These are phyloP conservation scores for Periconia sp. DNA, from an alignment of 2,329 filamentous ascomycete genomes.

Conservation along the genomic window DNA sequence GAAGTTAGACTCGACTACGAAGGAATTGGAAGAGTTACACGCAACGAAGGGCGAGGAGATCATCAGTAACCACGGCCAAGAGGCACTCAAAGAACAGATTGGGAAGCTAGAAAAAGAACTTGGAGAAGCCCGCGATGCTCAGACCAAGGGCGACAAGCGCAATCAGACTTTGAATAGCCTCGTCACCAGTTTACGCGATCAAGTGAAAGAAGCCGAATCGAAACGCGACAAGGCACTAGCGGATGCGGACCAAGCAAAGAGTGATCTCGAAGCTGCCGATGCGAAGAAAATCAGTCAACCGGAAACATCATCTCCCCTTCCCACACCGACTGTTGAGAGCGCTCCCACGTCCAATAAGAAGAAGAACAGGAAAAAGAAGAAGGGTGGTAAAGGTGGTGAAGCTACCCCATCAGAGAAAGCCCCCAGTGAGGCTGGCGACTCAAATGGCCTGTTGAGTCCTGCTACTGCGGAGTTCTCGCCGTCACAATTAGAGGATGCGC, in stretches of 20 bases:
- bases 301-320: conserved; percentile 20
- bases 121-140: conserved; percentile 27
- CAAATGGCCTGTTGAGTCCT: conserved; percentile 36
- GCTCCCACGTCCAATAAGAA: conserved; percentile 67
- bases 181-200: conserved; percentile 55
- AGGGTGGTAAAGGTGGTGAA: conserved; percentile 57
- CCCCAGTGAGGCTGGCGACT: conserved; percentile 42
- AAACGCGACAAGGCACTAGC: conserved; percentile 50
- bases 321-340: conserved; percentile 29
- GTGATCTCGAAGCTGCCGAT: conserved; percentile 27
- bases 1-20: conserved; percentile 43
- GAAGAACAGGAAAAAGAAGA: conserved; percentile 82
- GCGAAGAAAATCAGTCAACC: conserved; percentile 16
- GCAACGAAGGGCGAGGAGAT: conserved; percentile 33
- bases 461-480: conserved; percentile 48
- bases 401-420: conserved; percentile 42
- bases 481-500: conserved; percentile 30
- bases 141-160: conserved; percentile 53
- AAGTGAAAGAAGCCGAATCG: conserved; percentile 57
- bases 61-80: conserved; percentile 29
- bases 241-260: conserved; percentile 42
- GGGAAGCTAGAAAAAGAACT: conserved; percentile 36
- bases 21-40: conserved; percentile 52
- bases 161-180: conserved; percentile 57
- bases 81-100: conserved; percentile 30